Evolutionary conservation across 73 alveolate genomes (phyloP).

Genomic region (Vitrella brassicaformis): DNA sequence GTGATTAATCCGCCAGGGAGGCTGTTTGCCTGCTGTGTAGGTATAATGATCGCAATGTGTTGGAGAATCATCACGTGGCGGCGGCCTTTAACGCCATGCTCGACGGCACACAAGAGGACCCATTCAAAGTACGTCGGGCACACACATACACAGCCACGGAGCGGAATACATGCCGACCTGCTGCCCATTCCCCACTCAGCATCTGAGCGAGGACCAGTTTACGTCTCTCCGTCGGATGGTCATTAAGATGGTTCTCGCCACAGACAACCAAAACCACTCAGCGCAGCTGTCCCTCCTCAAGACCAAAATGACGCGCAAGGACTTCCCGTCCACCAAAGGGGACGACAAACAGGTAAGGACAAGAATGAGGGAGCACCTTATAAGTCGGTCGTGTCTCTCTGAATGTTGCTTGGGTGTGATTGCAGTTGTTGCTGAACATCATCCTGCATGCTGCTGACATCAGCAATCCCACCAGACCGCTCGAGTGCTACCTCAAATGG

Average conservation of each 20-base stretch:
- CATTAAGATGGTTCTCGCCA: conserved; percentile 57
- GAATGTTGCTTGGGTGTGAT: no score
- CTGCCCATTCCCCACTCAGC: no score
- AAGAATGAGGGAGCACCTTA: no score
- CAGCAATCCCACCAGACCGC: neutral
- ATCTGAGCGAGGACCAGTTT: conserved; percentile 41
- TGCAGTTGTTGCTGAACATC: neutral
- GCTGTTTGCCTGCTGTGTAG: conserved; percentile 8
- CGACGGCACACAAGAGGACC: conserved; percentile 32
- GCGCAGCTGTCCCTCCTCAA: neutral
- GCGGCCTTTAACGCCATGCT: conserved; percentile 45
- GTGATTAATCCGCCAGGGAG: neutral
- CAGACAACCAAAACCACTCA: conserved; percentile 46
- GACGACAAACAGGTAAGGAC: neutral
- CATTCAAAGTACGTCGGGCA: no score
- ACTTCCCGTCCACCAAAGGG: neutral
- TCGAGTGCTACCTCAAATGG: neutral
- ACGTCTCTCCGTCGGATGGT: conserved; percentile 51
- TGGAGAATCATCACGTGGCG: conserved; percentile 68
- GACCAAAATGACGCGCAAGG: neutral
- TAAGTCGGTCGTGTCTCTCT: no score
- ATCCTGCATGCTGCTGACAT: neutral
- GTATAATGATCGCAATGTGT: conserved; percentile 50
- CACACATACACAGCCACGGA: no score
- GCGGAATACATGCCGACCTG: no score